Conservation (phyloP, 2,329 filamentous ascomycete species). For the Stachybotrys chlorohalonatus region DNA sequence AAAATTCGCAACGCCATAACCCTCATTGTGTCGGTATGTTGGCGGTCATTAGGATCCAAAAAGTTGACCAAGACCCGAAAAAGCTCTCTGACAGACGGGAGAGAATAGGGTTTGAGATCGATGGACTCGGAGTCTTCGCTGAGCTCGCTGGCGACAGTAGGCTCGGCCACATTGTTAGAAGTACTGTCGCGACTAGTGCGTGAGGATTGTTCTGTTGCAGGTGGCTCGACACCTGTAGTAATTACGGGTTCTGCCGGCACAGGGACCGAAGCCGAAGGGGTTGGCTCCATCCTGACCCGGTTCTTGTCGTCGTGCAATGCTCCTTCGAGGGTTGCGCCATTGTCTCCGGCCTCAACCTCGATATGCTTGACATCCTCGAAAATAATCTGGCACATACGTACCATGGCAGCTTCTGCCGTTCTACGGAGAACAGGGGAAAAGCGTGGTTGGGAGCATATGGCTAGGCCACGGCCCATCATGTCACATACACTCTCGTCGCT, state of each 20-base stretch:
- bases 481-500: slow-evolving; percentile 97
- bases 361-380: slow-evolving; percentile 88
- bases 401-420: slow-evolving; percentile 94
- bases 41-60: slow-evolving; percentile 83
- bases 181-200: slow-evolving; percentile 41
- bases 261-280: background rate
- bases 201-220: slow-evolving; percentile 5
- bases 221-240: slow-evolving; percentile 2
- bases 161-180: slow-evolving; percentile 32
- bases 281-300: slow-evolving; percentile 66
- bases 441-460: slow-evolving; percentile 90
- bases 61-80: slow-evolving; percentile 92
- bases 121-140: slow-evolving; percentile 35
- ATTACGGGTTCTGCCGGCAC: background rate
- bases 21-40: slow-evolving; percentile 89
- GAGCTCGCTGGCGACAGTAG: slow-evolving; percentile 15
- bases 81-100: slow-evolving; percentile 89
- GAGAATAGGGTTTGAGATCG: slow-evolving; percentile 76
- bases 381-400: slow-evolving; percentile 98
- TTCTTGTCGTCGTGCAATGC: slow-evolving; percentile 61
- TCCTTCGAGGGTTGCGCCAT: slow-evolving; percentile 56
- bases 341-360: slow-evolving; percentile 60
- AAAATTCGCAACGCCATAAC: slow-evolving; percentile 97
- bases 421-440: slow-evolving; percentile 84
- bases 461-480: slow-evolving; percentile 97